Evolutionary conservation across 2,329 filamentous ascomycete genomes (phyloP).

Genomic region (Aspergillus sclerotialis): DNA sequence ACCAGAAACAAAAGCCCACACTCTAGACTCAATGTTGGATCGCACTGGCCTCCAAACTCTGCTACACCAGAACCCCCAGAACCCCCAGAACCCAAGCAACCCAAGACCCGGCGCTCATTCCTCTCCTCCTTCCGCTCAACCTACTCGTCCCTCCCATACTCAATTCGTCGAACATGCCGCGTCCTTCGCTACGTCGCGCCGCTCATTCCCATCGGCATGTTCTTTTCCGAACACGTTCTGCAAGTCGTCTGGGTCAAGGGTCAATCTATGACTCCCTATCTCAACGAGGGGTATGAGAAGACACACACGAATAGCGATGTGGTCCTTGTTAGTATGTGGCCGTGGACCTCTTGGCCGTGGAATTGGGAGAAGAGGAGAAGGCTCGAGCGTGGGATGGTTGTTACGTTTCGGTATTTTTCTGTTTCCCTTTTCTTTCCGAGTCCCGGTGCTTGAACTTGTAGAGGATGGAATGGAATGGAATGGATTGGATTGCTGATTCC

Average conservation of each 20-base stretch:
- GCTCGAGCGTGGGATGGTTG: constrained; percentile 65
- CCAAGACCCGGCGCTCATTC: constrained; percentile 11
- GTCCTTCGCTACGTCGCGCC: constrained; percentile 23
- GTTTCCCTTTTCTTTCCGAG: background rate
- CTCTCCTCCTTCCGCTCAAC: constrained; percentile 20
- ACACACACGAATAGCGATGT: constrained; percentile 33
- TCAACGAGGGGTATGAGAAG: constrained; percentile 58
- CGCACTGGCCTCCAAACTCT: constrained; percentile 1
- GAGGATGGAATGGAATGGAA: constrained; percentile 2
- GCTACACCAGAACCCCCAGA: constrained; percentile 2
- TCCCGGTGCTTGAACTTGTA: constrained; percentile 4
- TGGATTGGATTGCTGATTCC: background rate
- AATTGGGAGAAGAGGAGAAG: constrained; percentile 26
- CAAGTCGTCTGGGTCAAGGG: constrained; percentile 38
- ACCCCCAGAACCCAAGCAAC: constrained; percentile 2
- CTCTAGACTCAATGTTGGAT: background rate
- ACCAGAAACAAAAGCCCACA: constrained; percentile 2
- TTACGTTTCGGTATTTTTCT: constrained; percentile 49
- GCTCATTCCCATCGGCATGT: constrained; percentile 30
- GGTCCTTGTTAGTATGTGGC: constrained; percentile 37
- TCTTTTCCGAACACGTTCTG: constrained; percentile 35
- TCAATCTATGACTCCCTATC: constrained; percentile 67
- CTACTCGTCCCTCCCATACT: constrained; percentile 21
- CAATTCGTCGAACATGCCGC: constrained; percentile 19
- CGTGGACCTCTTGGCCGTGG: constrained; percentile 40